Evolutionary conservation across 2,329 filamentous ascomycete genomes (phyloP).

Genomic region (Cordyceps militaris): DNA sequence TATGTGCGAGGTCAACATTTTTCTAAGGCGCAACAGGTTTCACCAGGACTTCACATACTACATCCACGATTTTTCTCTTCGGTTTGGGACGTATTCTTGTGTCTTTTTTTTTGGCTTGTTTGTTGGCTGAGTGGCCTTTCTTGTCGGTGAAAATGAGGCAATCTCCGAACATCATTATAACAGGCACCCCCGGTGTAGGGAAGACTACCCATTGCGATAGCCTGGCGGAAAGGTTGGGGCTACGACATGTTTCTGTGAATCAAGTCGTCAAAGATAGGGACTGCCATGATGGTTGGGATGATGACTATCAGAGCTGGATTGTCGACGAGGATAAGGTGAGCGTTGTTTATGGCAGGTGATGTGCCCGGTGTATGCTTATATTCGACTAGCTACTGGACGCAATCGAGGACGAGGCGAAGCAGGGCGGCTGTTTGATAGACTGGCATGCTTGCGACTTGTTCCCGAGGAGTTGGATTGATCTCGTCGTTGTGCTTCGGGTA

Average conservation of each 20-base stretch:
- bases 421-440: slow-evolving; percentile 84
- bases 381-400: slow-evolving; percentile 66
- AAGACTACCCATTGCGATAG: slow-evolving; percentile 90
- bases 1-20: neutral
- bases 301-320: slow-evolving; percentile 79
- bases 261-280: slow-evolving; percentile 81
- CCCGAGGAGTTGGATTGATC: slow-evolving; percentile 86
- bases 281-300: slow-evolving; percentile 83
- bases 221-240: slow-evolving; percentile 65
- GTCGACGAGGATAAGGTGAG: slow-evolving; percentile 92
- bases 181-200: slow-evolving; percentile 89
- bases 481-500: slow-evolving; percentile 84
- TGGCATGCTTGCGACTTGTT: slow-evolving; percentile 98
- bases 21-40: neutral
- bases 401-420: slow-evolving; percentile 71
- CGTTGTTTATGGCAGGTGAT: neutral
- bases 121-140: neutral
- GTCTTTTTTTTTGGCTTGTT: neutral
- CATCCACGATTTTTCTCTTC: neutral
- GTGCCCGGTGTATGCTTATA: neutral
- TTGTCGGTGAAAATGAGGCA: slow-evolving; percentile 32
- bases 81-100: neutral
- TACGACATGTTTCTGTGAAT: slow-evolving; percentile 83
- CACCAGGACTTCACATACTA: neutral
- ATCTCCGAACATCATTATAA: slow-evolving; percentile 85